Percentiles rank a stretch among this genome's conserved stretches.
Evolutionary conservation across 768 basidiomycete genomes (phyloP).

Genomic region (Megacollybia marginata): DNA sequence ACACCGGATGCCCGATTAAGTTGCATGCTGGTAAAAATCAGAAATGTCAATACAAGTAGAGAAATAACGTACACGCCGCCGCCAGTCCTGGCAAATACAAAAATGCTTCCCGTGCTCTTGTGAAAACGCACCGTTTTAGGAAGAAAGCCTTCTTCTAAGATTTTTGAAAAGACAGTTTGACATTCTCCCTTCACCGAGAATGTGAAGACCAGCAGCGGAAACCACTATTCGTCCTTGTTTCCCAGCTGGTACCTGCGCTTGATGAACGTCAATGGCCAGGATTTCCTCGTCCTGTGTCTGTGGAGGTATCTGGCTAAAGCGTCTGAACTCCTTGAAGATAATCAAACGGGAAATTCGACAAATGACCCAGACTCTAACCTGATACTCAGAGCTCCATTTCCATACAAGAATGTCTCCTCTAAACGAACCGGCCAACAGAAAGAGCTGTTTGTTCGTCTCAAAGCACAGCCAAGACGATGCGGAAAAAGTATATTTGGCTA

Average conservation of each 20-base stretch:
- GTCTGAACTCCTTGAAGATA: background rate
- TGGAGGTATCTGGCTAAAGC: background rate
- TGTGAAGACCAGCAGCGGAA: background rate
- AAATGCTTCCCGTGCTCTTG: background rate
- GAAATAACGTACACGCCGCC: background rate
- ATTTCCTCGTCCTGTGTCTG: background rate
- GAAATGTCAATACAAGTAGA: background rate
- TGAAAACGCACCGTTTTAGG: background rate
- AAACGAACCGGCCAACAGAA: background rate
- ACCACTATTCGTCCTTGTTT: background rate
- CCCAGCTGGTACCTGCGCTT: background rate
- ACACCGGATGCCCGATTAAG: background rate
- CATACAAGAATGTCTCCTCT: background rate
- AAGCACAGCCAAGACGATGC: background rate
- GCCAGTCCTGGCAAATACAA: background rate
- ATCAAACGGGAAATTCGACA: background rate
- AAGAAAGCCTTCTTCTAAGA: background rate
- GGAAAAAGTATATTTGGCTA: background rate
- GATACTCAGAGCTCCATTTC: background rate
- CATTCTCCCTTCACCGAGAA: background rate
- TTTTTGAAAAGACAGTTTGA: background rate
- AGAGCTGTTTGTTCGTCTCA: background rate
- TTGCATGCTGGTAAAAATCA: background rate
- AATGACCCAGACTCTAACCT: background rate
- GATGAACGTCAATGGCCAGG: background rate